Evolutionary conservation across 768 basidiomycete genomes (phyloP), one percentile per base, ranked within the genome.

Genomic region (Pleurotus tuoliensis): DNA sequence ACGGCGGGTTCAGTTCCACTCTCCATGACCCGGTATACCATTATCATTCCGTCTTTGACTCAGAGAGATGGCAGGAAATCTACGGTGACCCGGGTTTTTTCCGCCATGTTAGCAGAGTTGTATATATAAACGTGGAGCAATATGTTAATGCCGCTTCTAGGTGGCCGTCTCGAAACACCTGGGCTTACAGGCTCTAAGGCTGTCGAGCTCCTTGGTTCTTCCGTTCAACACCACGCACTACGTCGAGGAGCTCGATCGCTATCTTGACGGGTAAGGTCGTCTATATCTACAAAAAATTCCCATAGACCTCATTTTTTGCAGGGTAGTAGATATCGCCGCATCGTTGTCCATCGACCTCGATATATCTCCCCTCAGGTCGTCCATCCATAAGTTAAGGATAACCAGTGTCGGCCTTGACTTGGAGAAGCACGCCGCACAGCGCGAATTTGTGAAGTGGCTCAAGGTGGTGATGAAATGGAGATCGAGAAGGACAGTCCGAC

Each of bases 211-310:
- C 18, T 66, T 86, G 45, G 65, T 87, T 16, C 71, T 88, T 18
- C 87, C 87, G 1, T 67, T 88, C 59, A 88, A 88, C 65, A 86
- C 86, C 6, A 88, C 86, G 0, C 82, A 87, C 65, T 87, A 88
- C 61, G 68, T 84, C 0, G 65, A 74, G 37, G 80, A 86, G 58
- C 73, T 88, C 20, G 73, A 68, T 47, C 63, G 61, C 16, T 87
- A 88, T 64, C 72, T 86, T 3, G 64, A 77, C 49, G 73, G 75
- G 84, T 84, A 63, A 25, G 48, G 56, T 20, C 20, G 44, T 34
- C 0, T 56, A 20, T 52, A 6, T 46, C 4, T 18, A 37, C n/a
- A 24, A 16, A 20, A 27, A 40, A 43, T 39, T 20, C 43, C 56
- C 18, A 44, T 22, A n/a, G 27, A 16, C 51, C 18, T 25, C 24